Evolutionary conservation across 306 rosid species (phyloP).

Genomic region (Alnus glutinosa): DNA sequence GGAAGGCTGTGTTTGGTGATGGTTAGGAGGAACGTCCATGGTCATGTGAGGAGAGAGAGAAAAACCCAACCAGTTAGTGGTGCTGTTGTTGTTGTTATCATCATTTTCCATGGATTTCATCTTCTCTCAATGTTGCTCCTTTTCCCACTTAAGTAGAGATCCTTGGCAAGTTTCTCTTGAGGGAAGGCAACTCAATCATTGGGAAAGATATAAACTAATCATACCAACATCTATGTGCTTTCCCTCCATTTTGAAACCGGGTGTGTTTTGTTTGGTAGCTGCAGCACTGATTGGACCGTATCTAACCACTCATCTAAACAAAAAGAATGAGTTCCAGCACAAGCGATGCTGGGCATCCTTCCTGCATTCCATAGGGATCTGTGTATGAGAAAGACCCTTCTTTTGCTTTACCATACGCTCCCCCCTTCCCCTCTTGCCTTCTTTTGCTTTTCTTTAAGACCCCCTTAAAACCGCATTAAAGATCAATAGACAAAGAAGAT

Average conservation of each 20-base stretch:
- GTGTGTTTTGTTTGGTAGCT: constrained; percentile 37
- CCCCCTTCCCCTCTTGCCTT: constrained; percentile 3
- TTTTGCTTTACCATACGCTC: constrained; percentile 55
- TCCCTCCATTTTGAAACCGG: constrained; percentile 34
- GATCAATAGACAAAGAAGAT: constrained; percentile 3
- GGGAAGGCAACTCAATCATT: constrained; percentile 55
- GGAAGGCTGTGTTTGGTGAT: constrained; percentile 31
- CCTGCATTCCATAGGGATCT: constrained; percentile 75
- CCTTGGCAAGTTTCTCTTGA: constrained; percentile 35
- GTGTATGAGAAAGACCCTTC: constrained; percentile 76
- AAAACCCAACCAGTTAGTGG: constrained; percentile 68
- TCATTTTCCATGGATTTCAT: constrained; percentile 66
- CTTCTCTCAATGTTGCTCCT: constrained; percentile 26
- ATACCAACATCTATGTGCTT: constrained; percentile 28
- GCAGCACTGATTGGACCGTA: constrained; percentile 39
- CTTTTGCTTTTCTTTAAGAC: constrained; percentile 36
- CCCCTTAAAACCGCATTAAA: constrained; percentile 17
- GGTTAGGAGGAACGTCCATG: constrained; percentile 40
- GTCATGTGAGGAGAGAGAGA: constrained; percentile 72
- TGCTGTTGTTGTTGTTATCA: constrained; percentile 32
- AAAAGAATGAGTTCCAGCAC: constrained; percentile 69
- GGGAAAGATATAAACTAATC: constrained; percentile 40
- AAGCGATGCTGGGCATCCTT: constrained; percentile 55
- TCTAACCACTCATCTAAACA: constrained; percentile 47
- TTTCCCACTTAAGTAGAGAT: constrained; percentile 18